These are phyloP conservation scores for Candida boleticola DNA, from an alignment of 805 yeast species.

Conservation along the genomic window DNA sequence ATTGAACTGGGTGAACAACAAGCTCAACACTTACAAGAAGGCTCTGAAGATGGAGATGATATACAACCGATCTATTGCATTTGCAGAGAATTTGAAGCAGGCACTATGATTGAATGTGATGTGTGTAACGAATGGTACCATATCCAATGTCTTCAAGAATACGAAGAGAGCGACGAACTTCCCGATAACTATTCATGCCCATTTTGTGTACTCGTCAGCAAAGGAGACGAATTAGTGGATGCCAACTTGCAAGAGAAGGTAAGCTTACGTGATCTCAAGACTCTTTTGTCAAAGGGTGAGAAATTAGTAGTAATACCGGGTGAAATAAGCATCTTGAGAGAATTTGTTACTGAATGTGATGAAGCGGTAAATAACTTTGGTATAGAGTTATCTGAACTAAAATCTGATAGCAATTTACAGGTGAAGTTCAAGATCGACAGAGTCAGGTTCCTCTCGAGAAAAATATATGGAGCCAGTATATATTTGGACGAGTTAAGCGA, in stretches of 20 bases:
- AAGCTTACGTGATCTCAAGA: neutral
- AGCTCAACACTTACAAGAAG: neutral
- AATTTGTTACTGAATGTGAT: constrained; percentile 12
- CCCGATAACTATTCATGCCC: constrained; percentile 28
- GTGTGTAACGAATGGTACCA: constrained; percentile 73
- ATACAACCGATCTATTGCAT: constrained; percentile 46
- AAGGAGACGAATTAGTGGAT: neutral
- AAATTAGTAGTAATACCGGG: constrained; percentile 19
- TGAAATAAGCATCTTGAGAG: constrained; percentile 19
- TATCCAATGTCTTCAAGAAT: constrained; percentile 48
- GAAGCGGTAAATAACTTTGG: constrained; percentile 8
- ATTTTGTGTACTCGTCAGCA: constrained; percentile 25
- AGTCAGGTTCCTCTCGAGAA: constrained; percentile 24
- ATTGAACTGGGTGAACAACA: constrained; percentile 10
- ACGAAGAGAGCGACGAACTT: constrained; percentile 13
- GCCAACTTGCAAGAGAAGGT: neutral
- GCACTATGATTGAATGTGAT: constrained; percentile 68
- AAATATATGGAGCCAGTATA: constrained; percentile 30
- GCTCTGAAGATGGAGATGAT: neutral
- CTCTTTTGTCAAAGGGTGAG: constrained; percentile 6
- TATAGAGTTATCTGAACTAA: constrained; percentile 10
- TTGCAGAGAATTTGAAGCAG: constrained; percentile 62
- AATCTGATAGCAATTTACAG: neutral
- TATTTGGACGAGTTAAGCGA: constrained; percentile 20
- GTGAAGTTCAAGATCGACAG: constrained; percentile 18